Percentiles rank a stretch among this genome's conserved stretches.
These are phyloP conservation scores for Anisodus acutangulus DNA, from an alignment of 257 asterid species.

Conservation along the genomic window DNA sequence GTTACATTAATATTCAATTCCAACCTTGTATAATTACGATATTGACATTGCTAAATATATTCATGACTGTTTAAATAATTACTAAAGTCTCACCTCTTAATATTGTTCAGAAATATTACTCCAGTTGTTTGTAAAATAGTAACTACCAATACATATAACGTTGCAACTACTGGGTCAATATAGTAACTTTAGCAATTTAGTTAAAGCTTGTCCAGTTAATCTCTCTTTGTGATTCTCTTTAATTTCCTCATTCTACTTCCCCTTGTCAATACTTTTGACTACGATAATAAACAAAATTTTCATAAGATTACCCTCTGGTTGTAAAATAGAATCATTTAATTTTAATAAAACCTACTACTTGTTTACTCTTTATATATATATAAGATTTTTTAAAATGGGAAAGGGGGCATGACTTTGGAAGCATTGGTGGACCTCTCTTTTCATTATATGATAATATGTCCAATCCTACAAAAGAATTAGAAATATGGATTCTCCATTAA, in stretches of 20 bases:
- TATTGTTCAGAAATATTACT: neutral
- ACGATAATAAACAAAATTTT: no score
- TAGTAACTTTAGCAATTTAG: no score
- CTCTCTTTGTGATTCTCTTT: no score
- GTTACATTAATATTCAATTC: neutral
- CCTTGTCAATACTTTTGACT: neutral
- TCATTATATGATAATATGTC: neutral
- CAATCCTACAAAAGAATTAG: neutral
- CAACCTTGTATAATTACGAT: neutral
- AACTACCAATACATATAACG: no score
- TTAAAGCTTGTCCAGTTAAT: no score
- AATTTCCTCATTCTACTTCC: neutral
- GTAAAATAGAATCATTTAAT: neutral
- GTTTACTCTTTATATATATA: no score
- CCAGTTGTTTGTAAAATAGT: neutral
- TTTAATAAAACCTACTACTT: no score
- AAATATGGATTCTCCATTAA: neutral
- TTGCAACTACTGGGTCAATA: no score
- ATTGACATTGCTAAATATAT: no score
- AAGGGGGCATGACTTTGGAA: neutral
- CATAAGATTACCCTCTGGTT: neutral
- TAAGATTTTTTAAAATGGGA: neutral
- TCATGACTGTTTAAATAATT: no score
- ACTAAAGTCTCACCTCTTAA: no score
- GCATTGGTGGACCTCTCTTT: neutral